Evolutionary conservation across 2,329 filamentous ascomycete genomes (phyloP).

Genomic region (Coleophoma crateriformis): DNA sequence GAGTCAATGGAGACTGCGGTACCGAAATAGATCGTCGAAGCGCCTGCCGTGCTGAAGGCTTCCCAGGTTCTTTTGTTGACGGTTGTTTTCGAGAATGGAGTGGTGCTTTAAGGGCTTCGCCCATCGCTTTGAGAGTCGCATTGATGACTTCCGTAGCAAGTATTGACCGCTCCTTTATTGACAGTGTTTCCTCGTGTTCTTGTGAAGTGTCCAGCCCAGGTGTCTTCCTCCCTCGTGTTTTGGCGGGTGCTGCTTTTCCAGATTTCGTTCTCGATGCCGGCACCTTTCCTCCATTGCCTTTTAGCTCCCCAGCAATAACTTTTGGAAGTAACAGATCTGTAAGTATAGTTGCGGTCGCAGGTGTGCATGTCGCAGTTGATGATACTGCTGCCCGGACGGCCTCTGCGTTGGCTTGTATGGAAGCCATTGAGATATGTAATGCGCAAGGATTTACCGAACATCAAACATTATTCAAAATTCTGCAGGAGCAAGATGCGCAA

Average conservation of each 20-base stretch:
- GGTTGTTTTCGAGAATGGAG: constrained; percentile 12
- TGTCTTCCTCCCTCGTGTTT: constrained; percentile 15
- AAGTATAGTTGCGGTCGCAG: constrained; percentile 37
- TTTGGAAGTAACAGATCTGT: constrained; percentile 39
- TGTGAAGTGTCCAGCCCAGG: constrained; percentile 26
- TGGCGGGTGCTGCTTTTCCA: constrained; percentile 16
- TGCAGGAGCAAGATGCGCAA: constrained; percentile 5
- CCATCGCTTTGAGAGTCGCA: constrained; percentile 59
- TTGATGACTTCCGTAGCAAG: constrained; percentile 73
- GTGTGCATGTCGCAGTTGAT: constrained; percentile 41
- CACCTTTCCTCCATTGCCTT: background rate
- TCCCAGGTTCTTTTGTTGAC: constrained; percentile 29
- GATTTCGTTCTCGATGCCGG: constrained; percentile 10
- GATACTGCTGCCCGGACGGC: constrained; percentile 40
- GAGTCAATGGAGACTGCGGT: constrained; percentile 56
- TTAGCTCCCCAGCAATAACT: constrained; percentile 6
- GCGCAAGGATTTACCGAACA: constrained; percentile 17
- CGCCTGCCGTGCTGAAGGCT: constrained; percentile 31
- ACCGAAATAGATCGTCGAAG: constrained; percentile 50
- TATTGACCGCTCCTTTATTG: constrained; percentile 55
- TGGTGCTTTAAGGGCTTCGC: constrained; percentile 55
- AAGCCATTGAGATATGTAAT: constrained; percentile 30
- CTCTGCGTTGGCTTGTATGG: constrained; percentile 34
- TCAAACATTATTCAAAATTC: constrained; percentile 26
- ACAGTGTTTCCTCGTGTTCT: constrained; percentile 32